Evolutionary conservation across 768 basidiomycete species (phyloP).

Genomic region (Boletus rubescentipes): DNA sequence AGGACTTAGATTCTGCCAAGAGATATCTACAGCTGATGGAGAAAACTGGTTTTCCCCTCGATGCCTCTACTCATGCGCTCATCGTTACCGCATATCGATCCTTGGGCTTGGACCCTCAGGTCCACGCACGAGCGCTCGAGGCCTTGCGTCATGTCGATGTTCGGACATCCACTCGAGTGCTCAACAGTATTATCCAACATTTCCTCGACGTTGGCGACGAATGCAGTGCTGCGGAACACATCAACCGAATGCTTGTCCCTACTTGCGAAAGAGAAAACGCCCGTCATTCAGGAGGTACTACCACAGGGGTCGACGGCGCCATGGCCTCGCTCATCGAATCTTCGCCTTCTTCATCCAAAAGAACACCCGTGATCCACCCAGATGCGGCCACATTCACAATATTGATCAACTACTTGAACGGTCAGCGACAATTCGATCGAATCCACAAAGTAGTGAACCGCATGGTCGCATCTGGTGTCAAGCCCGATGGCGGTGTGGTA

Average conservation of each 20-base stretch:
- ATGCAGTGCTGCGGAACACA: conserved; percentile 42
- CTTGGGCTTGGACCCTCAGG: conserved; percentile 55
- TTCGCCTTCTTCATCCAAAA: neutral
- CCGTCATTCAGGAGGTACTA: conserved; percentile 19
- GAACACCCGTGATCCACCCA: conserved; percentile 34
- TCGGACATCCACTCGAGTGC: conserved; percentile 46
- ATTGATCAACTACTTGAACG: conserved; percentile 56
- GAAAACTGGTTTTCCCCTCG: conserved; percentile 50
- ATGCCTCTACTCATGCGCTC: conserved; percentile 58
- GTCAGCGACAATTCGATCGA: conserved; percentile 41
- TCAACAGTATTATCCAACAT: conserved; percentile 70
- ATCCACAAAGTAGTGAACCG: conserved; percentile 47
- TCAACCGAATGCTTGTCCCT: conserved; percentile 54
- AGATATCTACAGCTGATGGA: conserved; percentile 56
- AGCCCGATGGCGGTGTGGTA: conserved; percentile 45
- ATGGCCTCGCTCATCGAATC: conserved; percentile 2
- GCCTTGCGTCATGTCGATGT: conserved; percentile 42
- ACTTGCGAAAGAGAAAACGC: conserved; percentile 25
- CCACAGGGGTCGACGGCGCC: conserved; percentile 34
- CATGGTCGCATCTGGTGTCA: conserved; percentile 44
- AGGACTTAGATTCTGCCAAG: conserved; percentile 57
- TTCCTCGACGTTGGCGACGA: conserved; percentile 57
- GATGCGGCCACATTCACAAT: conserved; percentile 62
- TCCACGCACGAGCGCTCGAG: conserved; percentile 52
- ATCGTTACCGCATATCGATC: conserved; percentile 58